These are phyloP conservation scores for Gaeumannomyces tritici DNA, from an alignment of 2,329 filamentous ascomycete species.

Conservation along the genomic window DNA sequence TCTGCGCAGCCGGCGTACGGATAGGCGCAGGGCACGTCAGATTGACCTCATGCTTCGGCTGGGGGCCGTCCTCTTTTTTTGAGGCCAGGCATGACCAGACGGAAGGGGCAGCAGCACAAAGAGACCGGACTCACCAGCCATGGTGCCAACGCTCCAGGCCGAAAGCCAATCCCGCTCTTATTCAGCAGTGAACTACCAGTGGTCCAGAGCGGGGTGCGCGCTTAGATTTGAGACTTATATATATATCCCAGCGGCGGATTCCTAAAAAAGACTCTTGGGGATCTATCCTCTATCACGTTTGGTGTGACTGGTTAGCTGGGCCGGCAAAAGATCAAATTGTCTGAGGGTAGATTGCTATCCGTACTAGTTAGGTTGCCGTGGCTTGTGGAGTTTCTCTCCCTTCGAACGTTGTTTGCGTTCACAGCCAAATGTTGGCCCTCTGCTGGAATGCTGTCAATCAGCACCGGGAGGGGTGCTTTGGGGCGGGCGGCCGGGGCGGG, in stretches of 20 bases:
- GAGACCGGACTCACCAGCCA: conserved; percentile 1
- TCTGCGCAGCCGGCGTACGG: conserved; percentile 10
- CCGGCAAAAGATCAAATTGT: background rate
- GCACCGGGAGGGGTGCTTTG: background rate
- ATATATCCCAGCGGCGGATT: background rate
- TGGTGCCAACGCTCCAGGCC: background rate
- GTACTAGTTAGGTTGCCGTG: no score
- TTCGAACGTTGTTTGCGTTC: no score
- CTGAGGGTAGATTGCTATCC: no score
- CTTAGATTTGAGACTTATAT: background rate
- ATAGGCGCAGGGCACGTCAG: background rate
- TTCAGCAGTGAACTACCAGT: background rate
- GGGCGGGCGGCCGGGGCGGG: no score
- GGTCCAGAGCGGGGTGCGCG: no score
- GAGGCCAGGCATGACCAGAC: no score
- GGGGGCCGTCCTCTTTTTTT: background rate
- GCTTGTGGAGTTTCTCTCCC: no score
- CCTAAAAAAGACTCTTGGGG: background rate
- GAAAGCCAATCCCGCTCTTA: background rate
- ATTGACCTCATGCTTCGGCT: background rate
- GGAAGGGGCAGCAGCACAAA: background rate
- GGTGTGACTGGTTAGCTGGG: background rate
- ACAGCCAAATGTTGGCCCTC: background rate
- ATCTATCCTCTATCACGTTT: no score
- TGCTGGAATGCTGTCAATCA: background rate